These are phyloP conservation scores for Graphiopsis chlorocephala DNA, from an alignment of 2,329 filamentous ascomycete genomes.

Conservation along the genomic window DNA sequence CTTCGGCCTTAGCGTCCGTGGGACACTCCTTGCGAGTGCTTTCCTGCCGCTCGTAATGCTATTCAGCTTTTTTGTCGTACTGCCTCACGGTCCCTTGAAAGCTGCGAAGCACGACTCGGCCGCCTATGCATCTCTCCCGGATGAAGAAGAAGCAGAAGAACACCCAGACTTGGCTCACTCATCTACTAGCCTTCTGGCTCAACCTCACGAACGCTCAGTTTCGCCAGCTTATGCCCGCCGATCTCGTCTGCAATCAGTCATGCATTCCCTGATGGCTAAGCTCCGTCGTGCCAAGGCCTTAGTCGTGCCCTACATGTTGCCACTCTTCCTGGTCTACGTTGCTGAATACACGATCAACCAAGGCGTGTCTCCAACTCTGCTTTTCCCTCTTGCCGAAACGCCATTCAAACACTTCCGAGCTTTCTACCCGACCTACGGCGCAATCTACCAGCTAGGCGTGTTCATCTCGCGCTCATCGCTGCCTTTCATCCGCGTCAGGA, in stretches of 20 bases:
- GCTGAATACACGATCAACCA: slow-evolving; percentile 98
- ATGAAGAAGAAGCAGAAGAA: slow-evolving; percentile 41
- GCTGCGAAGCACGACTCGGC: slow-evolving; percentile 43
- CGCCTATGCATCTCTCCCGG: slow-evolving; percentile 55
- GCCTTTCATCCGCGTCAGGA: slow-evolving; percentile 77
- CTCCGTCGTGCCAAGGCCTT: slow-evolving; percentile 66
- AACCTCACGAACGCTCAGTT: slow-evolving; percentile 28
- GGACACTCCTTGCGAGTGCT: slow-evolving; percentile 73
- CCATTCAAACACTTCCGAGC: slow-evolving; percentile 79
- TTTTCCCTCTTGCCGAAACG: slow-evolving; percentile 74
- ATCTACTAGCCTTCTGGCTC: slow-evolving; percentile 36
- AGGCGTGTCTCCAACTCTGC: slow-evolving; percentile 81
- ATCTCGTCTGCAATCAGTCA: slow-evolving; percentile 6
- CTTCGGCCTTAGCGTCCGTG: slow-evolving; percentile 69
- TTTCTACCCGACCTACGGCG: slow-evolving; percentile 93
- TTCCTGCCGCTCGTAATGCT: slow-evolving; percentile 80
- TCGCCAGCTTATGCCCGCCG: slow-evolving; percentile 25
- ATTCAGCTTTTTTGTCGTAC: slow-evolving; percentile 75
- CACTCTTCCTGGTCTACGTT: slow-evolving; percentile 86
- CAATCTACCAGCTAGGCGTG: slow-evolving; percentile 91
- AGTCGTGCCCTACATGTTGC: slow-evolving; percentile 82
- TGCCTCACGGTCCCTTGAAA: slow-evolving; percentile 68
- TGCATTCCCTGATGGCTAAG: slow-evolving; percentile 28
- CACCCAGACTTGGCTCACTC: slow-evolving; percentile 21
- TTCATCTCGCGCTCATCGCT: slow-evolving; percentile 92